These are phyloP conservation scores for Xylariaceae sp. DNA, from an alignment of 2,329 filamentous ascomycete species.

Conservation along the genomic window DNA sequence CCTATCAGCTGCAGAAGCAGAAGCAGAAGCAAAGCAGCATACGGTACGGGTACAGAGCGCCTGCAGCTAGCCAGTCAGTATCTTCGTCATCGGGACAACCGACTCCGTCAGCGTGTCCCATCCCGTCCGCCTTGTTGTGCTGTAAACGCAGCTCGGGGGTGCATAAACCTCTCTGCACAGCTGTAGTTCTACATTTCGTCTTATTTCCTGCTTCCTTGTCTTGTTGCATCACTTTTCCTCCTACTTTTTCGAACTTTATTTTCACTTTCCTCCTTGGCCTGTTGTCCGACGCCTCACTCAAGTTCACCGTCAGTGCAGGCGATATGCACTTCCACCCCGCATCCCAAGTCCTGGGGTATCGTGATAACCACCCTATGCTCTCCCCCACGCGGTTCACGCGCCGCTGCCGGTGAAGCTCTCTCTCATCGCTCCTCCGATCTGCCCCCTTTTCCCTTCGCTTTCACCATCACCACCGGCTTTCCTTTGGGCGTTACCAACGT, in stretches of 20 bases:
- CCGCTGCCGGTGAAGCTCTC: conserved; percentile 24
- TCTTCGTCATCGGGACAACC: conserved; percentile 31
- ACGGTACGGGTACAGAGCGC: too few relatives aligned
- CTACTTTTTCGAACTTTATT: neutral
- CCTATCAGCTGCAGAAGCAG: conserved; percentile 2
- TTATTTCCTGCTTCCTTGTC: neutral
- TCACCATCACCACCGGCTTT: conserved; percentile 4
- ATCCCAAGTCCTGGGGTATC: conserved; percentile 39
- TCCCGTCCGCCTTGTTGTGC: neutral
- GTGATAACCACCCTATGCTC: conserved; percentile 34
- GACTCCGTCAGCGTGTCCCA: conserved; percentile 15
- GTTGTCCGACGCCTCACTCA: neutral
- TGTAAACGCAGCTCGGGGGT: neutral
- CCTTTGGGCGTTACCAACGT: conserved; percentile 8
- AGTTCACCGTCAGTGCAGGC: conserved; percentile 28
- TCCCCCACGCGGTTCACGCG: conserved; percentile 36
- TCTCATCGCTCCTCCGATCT: conserved; percentile 12
- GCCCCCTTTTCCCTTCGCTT: conserved; percentile 5
- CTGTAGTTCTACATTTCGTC: too few relatives aligned
- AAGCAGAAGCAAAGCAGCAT: too few relatives aligned
- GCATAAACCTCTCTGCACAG: conserved; percentile 8
- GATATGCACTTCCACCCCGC: conserved; percentile 43
- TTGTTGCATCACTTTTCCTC: too few relatives aligned
- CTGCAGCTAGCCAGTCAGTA: neutral
- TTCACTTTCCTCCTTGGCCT: neutral